Evolutionary conservation across 2,329 filamentous ascomycete genomes (phyloP).

Genomic region (Colletotrichum sojae): DNA sequence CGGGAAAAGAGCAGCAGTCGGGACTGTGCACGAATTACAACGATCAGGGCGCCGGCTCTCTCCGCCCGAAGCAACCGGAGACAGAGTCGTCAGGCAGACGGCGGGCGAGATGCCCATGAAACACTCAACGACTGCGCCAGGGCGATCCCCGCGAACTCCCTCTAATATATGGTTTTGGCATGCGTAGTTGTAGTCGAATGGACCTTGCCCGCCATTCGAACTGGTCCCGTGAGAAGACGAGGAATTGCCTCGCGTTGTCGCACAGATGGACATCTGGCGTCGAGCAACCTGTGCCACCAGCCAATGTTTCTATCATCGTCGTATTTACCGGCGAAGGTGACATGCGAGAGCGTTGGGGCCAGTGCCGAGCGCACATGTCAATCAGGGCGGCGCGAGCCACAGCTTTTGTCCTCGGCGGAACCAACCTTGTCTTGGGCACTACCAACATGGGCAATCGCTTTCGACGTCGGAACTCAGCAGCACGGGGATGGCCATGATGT

Average conservation of each 20-base stretch:
- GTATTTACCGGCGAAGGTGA: slow-evolving; percentile 2
- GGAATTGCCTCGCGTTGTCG: not conserved
- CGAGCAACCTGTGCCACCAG: not conserved
- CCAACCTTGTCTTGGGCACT: not conserved
- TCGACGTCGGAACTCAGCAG: not conserved
- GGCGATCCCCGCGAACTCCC: slow-evolving; percentile 9
- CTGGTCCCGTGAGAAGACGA: not conserved
- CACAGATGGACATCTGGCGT: not conserved
- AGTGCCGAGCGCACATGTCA: slow-evolving; percentile 16
- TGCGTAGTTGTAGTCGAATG: not conserved
- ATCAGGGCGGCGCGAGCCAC: not conserved
- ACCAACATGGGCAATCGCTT: not conserved
- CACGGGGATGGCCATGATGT: not conserved
- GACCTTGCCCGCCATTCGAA: slow-evolving; percentile 5
- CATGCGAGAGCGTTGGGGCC: not conserved
- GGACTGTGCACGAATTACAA: not conserved
- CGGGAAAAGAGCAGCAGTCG: not conserved
- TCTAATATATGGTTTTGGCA: not conserved
- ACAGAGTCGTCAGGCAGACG: slow-evolving; percentile 20
- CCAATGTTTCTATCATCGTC: slow-evolving; percentile 11
- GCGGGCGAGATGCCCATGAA: slow-evolving; percentile 8
- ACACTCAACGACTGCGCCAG: slow-evolving; percentile 9
- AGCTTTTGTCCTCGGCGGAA: not conserved
- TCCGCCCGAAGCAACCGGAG: slow-evolving; percentile 28
- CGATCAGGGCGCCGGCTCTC: slow-evolving; percentile 8